These are phyloP conservation scores for Echinochloa phyllopogon DNA, from an alignment of 176 grass and related monocot genomes.

Conservation along the genomic window DNA sequence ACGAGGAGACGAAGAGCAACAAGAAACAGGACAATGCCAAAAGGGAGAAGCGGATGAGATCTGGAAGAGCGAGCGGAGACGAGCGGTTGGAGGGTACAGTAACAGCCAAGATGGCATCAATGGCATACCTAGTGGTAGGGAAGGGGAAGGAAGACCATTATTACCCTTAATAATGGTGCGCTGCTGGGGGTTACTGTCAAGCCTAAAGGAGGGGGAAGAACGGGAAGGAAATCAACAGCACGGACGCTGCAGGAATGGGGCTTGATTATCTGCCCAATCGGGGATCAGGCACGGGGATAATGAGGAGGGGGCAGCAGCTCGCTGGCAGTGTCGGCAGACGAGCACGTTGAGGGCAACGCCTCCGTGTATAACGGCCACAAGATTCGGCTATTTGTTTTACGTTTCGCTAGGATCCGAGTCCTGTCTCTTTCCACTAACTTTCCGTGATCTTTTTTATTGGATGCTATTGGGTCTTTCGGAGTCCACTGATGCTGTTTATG, in stretches of 20 bases:
- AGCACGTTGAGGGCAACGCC: slow-evolving; percentile 15
- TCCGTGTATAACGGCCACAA: slow-evolving; percentile 12
- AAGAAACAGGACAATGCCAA: neutral
- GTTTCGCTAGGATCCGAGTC: neutral
- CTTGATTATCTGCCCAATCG: slow-evolving; percentile 28
- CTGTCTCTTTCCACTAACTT: neutral
- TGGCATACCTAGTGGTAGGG: slow-evolving; percentile 22
- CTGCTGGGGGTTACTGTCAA: neutral
- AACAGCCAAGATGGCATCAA: slow-evolving; percentile 28
- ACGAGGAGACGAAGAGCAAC: slow-evolving; percentile 30
- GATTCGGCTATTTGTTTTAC: neutral
- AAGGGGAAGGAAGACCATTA: slow-evolving; percentile 23
- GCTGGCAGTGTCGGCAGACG: slow-evolving; percentile 7
- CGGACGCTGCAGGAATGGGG: neutral
- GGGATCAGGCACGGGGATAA: neutral
- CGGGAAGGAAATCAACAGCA: neutral
- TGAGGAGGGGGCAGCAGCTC: neutral
- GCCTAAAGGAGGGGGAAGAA: neutral
- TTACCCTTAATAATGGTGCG: slow-evolving; percentile 22
- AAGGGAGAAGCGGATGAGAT: slow-evolving; percentile 37
- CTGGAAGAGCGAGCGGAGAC: neutral
- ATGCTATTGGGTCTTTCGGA: slow-evolving; percentile 19
- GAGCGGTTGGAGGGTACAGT: neutral
- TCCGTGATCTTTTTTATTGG: slow-evolving; percentile 10
- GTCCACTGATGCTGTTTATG: neutral